A percentile compares a stretch with the other conserved stretches of the same genome.
Evolutionary conservation across 495 filamentous ascomycete species (phyloP).

Genomic region (Aspergillus steynii): DNA sequence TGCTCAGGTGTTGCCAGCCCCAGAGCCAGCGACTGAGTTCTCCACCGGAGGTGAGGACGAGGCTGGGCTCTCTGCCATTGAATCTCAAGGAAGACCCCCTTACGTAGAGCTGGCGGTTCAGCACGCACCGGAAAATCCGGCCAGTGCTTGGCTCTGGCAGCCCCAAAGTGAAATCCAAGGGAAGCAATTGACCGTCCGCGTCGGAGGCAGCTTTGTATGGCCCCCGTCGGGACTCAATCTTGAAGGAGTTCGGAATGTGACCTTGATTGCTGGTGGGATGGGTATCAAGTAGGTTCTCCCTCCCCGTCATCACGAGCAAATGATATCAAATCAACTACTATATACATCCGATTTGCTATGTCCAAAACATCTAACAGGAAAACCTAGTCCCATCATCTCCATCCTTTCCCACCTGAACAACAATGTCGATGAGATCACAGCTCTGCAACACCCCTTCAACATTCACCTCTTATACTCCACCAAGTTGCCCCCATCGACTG

Average conservation of each 20-base stretch:
- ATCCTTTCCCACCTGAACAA: conserved; percentile 50
- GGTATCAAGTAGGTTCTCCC: conserved; percentile 68
- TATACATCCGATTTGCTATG: background rate
- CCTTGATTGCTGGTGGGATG: conserved; percentile 81
- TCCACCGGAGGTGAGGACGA: conserved; percentile 19
- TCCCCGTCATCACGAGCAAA: background rate
- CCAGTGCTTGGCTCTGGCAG: conserved; percentile 77
- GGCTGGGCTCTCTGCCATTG: conserved; percentile 18
- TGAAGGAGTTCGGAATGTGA: conserved; percentile 50
- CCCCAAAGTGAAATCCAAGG: conserved; percentile 53
- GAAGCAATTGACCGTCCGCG: conserved; percentile 60
- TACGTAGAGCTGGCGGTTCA: conserved; percentile 78
- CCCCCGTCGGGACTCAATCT: conserved; percentile 54
- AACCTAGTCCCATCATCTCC: conserved; percentile 57
- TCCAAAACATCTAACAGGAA: background rate
- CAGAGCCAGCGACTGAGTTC: conserved; percentile 22
- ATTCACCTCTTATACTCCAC: conserved; percentile 49
- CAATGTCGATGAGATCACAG: conserved; percentile 19
- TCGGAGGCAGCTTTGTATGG: conserved; percentile 81
- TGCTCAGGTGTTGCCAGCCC: conserved; percentile 33
- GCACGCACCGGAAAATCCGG: conserved; percentile 61
- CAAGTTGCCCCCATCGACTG: conserved; percentile 30
- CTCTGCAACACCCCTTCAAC: conserved; percentile 20
- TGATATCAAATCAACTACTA: no score
- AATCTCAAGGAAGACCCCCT: conserved; percentile 31